phyloP scores from a whole-genome alignment of 2,329 filamentous ascomycete species.

The Aspergillus awamori region DNA sequence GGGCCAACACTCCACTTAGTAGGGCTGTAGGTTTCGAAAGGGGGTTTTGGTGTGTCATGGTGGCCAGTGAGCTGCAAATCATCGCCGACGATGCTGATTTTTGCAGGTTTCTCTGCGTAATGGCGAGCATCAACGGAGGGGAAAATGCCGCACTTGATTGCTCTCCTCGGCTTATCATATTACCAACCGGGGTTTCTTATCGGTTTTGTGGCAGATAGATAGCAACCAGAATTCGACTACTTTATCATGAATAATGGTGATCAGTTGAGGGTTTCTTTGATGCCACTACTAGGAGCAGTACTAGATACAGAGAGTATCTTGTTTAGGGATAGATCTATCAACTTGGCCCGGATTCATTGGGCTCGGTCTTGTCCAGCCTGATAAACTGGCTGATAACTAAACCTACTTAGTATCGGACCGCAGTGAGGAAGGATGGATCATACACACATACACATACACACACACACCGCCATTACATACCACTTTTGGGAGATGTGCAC shows the following conservation, averaged over 20 bases:
- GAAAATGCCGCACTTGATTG: constrained; percentile 28
- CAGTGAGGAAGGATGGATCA: no score
- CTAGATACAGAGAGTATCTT: no score
- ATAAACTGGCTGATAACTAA: background rate
- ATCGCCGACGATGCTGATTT: constrained; percentile 18
- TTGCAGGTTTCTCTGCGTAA: constrained; percentile 26
- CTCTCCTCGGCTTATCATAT: background rate
- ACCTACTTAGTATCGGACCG: no score
- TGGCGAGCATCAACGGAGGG: constrained; percentile 2
- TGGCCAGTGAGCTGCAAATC: constrained; percentile 29
- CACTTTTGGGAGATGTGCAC: no score
- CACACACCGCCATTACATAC: background rate
- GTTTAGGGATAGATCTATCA: background rate
- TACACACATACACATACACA: background rate
- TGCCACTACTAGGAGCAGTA: no score
- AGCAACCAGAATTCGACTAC: constrained; percentile 1
- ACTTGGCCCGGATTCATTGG: background rate
- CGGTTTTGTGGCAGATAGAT: constrained; percentile 17
- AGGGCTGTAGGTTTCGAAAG: constrained; percentile 22
- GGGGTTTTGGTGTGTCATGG: constrained; percentile 30
- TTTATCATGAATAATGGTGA: constrained; percentile 17
- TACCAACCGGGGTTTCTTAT: background rate
- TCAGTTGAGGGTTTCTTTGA: background rate
- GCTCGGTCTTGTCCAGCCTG: background rate
- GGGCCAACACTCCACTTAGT: constrained; percentile 24